A percentile compares a stretch with the other conserved stretches of the same genome.
These are phyloP conservation scores for Paxillus rubicundulus DNA, from an alignment of 768 basidiomycete genomes.

Conservation along the genomic window DNA sequence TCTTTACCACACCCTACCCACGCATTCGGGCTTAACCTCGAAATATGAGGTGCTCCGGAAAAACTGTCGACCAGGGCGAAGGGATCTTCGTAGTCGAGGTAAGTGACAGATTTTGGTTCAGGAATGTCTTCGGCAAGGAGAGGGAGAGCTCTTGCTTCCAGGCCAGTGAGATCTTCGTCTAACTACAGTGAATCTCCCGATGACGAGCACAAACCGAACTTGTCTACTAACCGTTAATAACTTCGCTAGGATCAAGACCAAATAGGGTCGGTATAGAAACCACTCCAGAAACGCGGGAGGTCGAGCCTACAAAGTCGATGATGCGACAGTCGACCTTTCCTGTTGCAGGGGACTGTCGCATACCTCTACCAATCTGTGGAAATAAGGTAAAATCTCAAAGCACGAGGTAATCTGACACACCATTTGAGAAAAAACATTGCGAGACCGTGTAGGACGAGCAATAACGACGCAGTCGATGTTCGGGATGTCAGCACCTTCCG, in stretches of 20 bases:
- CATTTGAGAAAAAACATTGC: slow-evolving; percentile 92
- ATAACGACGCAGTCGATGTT: slow-evolving; percentile 90
- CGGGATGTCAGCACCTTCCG: slow-evolving; percentile 93
- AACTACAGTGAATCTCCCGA: slow-evolving; percentile 1
- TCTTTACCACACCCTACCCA: slow-evolving; percentile 82
- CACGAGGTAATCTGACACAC: slow-evolving; percentile 36
- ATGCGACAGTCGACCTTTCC: slow-evolving; percentile 84
- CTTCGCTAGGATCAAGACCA: slow-evolving; percentile 72
- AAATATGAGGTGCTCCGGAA: slow-evolving; percentile 54
- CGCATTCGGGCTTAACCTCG: slow-evolving; percentile 52
- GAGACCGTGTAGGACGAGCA: slow-evolving; percentile 84
- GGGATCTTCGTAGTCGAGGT: slow-evolving; percentile 74
- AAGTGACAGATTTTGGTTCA: slow-evolving; percentile 62
- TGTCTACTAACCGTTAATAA: slow-evolving; percentile 51
- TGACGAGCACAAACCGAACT: neutral
- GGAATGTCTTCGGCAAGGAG: slow-evolving; percentile 37
- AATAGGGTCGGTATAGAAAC: slow-evolving; percentile 81
- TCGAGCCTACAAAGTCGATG: slow-evolving; percentile 87
- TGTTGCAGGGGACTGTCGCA: slow-evolving; percentile 78
- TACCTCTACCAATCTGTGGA: slow-evolving; percentile 85
- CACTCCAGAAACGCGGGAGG: slow-evolving; percentile 64
- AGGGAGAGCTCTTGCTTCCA: slow-evolving; percentile 42
- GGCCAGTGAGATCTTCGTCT: slow-evolving; percentile 53
- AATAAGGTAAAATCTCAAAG: slow-evolving; percentile 1
- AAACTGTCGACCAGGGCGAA: slow-evolving; percentile 53